A percentile compares a stretch with the other conserved stretches of the same genome.
Conservation (phyloP, 2,329 filamentous ascomycete species). For the Penicillium crustosum region DNA sequence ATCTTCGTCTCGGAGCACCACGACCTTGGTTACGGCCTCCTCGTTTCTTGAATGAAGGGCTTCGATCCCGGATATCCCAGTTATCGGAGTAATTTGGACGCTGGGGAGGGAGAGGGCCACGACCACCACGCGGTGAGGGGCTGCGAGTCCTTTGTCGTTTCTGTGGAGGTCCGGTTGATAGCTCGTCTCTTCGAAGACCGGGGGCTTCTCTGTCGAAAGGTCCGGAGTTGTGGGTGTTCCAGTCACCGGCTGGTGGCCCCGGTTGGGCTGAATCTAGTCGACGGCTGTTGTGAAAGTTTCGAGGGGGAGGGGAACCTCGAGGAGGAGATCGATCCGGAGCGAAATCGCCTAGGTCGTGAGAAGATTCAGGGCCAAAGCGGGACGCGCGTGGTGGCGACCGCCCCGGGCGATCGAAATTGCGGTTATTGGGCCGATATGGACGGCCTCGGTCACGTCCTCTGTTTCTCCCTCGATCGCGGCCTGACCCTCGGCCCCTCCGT, state of each 20-base stretch:
- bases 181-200: constrained; percentile 31
- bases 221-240: constrained; percentile 18
- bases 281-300: constrained; percentile 24
- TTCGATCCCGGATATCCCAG: constrained; percentile 40
- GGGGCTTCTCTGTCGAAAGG: constrained; percentile 23
- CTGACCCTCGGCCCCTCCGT: constrained; percentile 45
- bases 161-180: constrained; percentile 32
- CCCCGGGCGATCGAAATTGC: constrained; percentile 43
- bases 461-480: constrained; percentile 40
- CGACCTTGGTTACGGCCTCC: constrained; percentile 35
- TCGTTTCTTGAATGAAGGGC: constrained; percentile 37
- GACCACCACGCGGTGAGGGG: constrained; percentile 37
- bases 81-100: constrained; percentile 32
- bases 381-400: constrained; percentile 41
- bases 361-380: constrained; percentile 33
- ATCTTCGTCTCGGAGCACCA: constrained; percentile 34
- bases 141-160: constrained; percentile 46
- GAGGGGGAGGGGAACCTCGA: constrained; percentile 30
- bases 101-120: constrained; percentile 21
- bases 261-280: constrained; percentile 25
- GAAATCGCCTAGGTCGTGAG: constrained; percentile 32
- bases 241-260: constrained; percentile 22
- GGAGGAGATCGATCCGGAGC: constrained; percentile 27
- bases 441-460: constrained; percentile 44
- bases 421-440: constrained; percentile 34